Evolutionary conservation across 768 basidiomycete genomes (phyloP), one percentile per base, ranked within the genome.

Genomic region (Kwoniella sp.): DNA sequence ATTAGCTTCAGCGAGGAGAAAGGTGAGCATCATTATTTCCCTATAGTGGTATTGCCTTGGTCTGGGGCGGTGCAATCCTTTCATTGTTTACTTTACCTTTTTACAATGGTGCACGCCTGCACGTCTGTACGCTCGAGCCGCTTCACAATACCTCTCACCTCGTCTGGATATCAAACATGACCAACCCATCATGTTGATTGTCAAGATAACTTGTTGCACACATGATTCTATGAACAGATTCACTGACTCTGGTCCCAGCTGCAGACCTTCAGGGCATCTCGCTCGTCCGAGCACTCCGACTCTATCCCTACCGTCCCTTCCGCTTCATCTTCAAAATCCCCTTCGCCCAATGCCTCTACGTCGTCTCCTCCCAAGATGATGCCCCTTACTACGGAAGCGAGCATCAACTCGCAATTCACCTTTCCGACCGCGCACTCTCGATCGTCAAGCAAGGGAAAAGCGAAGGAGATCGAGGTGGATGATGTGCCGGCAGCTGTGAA

Each of bases 1-100:
- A 48, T 54, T 74, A 29, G 68, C 68, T 30, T 65, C 73, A 19
- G 73, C 73, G 1, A 63, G 66, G 57, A 71, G 67, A 49, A 74
- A 74, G 70, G 73, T 72, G 54, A 48, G 68, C 66, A 33, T 33
- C n/a, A n/a, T n/a, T 19, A 13, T 5, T 24, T n/a, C 27, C 19
- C 24, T 4, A 22, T 13, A 7, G n/a, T n/a, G 22, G 25, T 26
- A 44, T 29, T 24, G 5, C 6, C 12, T 6, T 57, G 40, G 13
- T 40, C 17, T 29, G 22, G 21, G 47, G 49, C 60, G 40, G 17
- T 44, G 40, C 40, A 19, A 44, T 36, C 24, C 26, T 37, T 55
- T 22, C 53, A 29, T 55, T 55, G n/a, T 30, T 22, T 26, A 21
- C 29, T 30, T 44, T 33, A 13, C 7, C 33, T n/a, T n/a, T 30